Conservation (phyloP, 305 asterid species). For the Striga hermonthica region DNA sequence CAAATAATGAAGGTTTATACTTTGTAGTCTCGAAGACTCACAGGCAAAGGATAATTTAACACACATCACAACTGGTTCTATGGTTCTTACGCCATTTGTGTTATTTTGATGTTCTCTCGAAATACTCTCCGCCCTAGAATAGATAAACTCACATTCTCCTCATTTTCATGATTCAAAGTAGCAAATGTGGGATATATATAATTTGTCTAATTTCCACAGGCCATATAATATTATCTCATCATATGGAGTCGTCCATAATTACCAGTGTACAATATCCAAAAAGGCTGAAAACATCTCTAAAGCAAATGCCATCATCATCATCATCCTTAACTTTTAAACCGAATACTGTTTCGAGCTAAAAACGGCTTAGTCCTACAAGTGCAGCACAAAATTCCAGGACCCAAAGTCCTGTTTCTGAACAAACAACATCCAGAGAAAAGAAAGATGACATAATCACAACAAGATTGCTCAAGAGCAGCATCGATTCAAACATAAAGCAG, state of each 20-base stretch:
- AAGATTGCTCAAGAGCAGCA: not conserved
- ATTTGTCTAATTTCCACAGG: too few species aligned
- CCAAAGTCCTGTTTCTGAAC: slow-evolving; percentile 6
- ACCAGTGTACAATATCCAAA: too few species aligned
- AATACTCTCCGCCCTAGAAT: not conserved
- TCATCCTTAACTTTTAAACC: not conserved
- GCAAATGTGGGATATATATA: not conserved
- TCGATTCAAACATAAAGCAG: not conserved
- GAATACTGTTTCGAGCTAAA: not conserved
- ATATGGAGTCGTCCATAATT: not conserved
- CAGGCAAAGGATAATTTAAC: slow-evolving; percentile 10
- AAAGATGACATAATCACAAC: not conserved
- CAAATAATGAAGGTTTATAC: not conserved
- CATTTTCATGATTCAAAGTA: not conserved
- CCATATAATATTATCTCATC: not conserved
- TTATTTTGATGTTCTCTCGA: not conserved
- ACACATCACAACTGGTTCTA: not conserved
- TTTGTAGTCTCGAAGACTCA: not conserved
- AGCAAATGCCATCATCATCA: not conserved
- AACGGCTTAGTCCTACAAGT: not conserved
- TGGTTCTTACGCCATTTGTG: not conserved
- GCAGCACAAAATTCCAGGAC: slow-evolving; percentile 4
- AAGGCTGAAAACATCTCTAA: not conserved
- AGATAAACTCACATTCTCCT: slow-evolving; percentile 7
- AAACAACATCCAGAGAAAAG: slow-evolving; percentile 3